Evolutionary conservation across 495 filamentous ascomycete species (phyloP).

Genomic region (Penicillium turbatum): DNA sequence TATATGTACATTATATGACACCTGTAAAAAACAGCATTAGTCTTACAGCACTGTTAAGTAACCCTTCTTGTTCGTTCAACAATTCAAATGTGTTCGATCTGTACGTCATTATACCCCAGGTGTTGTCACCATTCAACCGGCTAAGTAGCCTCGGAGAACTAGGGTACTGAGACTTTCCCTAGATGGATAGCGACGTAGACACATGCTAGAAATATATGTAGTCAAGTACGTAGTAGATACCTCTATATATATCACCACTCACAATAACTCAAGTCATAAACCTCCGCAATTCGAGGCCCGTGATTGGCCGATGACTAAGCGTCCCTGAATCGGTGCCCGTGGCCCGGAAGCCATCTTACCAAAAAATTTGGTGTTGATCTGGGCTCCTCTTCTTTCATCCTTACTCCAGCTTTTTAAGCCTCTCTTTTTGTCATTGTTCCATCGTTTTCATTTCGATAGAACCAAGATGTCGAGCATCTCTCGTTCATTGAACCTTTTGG

Average conservation of each 20-base stretch:
- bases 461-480: conserved; percentile 61
- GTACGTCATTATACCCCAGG: background rate
- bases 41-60: background rate
- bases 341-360: conserved; percentile 7
- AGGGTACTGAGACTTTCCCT: background rate
- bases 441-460: conserved; percentile 32
- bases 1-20: conserved; percentile 5
- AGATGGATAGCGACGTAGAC: no score
- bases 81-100: background rate
- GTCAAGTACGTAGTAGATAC: no score
- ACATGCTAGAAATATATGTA: no score
- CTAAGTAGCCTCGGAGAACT: background rate
- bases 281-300: conserved; percentile 35
- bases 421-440: conserved; percentile 33
- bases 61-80: background rate
- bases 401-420: conserved; percentile 30
- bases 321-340: conserved; percentile 16
- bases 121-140: background rate
- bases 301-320: conserved; percentile 48
- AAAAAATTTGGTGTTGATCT: conserved; percentile 42
- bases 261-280: no score
- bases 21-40: background rate
- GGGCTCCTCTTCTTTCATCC: conserved; percentile 21
- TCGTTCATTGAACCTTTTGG: conserved; percentile 62
- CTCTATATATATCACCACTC: no score